These are phyloP conservation scores for Pseudozyma thailandica DNA, from an alignment of 1,284 basidiomycete species.

Conservation along the genomic window DNA sequence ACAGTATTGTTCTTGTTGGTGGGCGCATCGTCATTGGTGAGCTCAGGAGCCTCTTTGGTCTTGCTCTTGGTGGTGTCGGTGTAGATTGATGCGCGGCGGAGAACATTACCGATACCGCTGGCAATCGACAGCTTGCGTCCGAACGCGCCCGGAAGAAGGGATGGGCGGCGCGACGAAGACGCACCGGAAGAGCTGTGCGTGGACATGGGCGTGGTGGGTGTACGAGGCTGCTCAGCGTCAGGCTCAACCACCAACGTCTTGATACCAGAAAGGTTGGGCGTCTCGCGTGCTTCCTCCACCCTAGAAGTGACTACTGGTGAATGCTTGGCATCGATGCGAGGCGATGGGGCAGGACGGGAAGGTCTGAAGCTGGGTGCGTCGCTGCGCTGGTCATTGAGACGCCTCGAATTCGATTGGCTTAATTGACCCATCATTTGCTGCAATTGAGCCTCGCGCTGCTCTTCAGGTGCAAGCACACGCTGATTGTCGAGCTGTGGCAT, in stretches of 20 bases:
- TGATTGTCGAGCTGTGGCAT: slow-evolving; percentile 55
- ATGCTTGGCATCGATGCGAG: slow-evolving; percentile 3
- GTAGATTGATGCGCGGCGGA: slow-evolving; percentile 40
- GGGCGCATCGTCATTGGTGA: background rate
- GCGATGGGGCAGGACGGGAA: slow-evolving; percentile 18
- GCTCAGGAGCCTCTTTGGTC: slow-evolving; percentile 13
- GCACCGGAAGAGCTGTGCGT: slow-evolving; percentile 6
- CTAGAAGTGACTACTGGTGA: slow-evolving; percentile 1
- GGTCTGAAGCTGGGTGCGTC: slow-evolving; percentile 26
- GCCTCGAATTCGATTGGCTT: slow-evolving; percentile 23
- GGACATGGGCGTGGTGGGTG: slow-evolving; percentile 21
- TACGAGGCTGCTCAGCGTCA: slow-evolving; percentile 14
- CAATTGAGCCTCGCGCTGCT: slow-evolving; percentile 33
- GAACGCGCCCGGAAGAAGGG: slow-evolving; percentile 15
- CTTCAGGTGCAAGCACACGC: slow-evolving; percentile 38
- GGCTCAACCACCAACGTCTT: background rate
- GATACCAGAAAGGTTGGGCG: slow-evolving; percentile 2
- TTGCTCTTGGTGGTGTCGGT: slow-evolving; percentile 27
- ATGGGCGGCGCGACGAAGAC: slow-evolving; percentile 17
- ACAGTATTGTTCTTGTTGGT: background rate
- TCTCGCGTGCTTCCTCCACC: background rate
- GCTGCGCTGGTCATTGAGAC: slow-evolving; percentile 51
- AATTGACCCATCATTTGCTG: slow-evolving; percentile 38
- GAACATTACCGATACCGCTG: slow-evolving; percentile 34
- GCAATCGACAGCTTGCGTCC: slow-evolving; percentile 42